phyloP scores from a whole-genome alignment of 2,329 filamentous ascomycete genomes.

The Botrytis fabae region DNA sequence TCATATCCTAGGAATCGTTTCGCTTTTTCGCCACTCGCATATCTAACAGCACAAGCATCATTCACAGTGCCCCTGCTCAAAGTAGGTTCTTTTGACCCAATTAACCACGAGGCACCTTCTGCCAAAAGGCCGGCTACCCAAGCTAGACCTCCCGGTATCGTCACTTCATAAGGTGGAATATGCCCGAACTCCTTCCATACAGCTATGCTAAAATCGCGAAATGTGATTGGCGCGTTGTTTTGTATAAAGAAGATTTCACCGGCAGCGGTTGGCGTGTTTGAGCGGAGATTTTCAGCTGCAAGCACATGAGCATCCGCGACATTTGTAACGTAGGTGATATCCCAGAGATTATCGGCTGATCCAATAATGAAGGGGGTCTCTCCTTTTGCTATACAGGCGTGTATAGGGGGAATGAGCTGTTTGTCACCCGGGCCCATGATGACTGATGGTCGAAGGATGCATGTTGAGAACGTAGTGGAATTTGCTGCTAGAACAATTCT shows the following conservation, averaged over 20 bases:
- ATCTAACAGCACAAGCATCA: constrained; percentile 19
- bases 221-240: constrained; percentile 16
- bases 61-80: constrained; percentile 14
- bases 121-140: constrained; percentile 10
- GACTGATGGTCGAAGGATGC: constrained; percentile 19
- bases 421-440: constrained; percentile 18
- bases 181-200: constrained; percentile 18
- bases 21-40: constrained; percentile 14
- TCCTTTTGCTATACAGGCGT: constrained; percentile 16
- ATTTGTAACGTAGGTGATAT: constrained; percentile 17
- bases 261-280: background rate
- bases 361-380: constrained; percentile 10
- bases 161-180: background rate
- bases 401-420: constrained; percentile 10
- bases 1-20: constrained; percentile 14
- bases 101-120: background rate
- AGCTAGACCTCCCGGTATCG: constrained; percentile 1
- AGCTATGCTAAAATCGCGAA: constrained; percentile 4
- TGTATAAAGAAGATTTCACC: constrained; percentile 14
- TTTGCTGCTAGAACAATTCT: background rate
- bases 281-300: constrained; percentile 13
- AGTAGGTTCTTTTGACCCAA: background rate
- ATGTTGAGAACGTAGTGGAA: constrained; percentile 4
- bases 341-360: constrained; percentile 12
- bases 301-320: constrained; percentile 20